These are phyloP conservation scores for Rhodotorula graminis DNA, from an alignment of 768 basidiomycete species.

Conservation along the genomic window DNA sequence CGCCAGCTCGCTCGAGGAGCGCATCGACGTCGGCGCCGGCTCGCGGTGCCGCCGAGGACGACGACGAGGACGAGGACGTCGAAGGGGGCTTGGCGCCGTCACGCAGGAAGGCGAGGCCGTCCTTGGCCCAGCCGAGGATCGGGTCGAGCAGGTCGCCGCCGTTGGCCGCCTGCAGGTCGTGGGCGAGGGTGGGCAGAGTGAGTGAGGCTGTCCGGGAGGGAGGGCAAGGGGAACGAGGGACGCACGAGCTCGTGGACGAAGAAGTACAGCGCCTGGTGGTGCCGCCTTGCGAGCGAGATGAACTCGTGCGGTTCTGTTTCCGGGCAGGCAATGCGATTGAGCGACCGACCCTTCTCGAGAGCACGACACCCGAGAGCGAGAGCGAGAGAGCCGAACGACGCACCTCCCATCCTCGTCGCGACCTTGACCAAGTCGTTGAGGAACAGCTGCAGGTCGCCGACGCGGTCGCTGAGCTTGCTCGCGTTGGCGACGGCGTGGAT, in stretches of 20 bases:
- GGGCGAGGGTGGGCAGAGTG: background rate
- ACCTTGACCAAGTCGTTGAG: slow-evolving; percentile 28
- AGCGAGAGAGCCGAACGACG: too few relatives aligned
- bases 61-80: background rate
- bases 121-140: slow-evolving; percentile 19
- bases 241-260: slow-evolving; percentile 35
- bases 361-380: background rate
- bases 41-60: background rate
- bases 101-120: slow-evolving; percentile 27
- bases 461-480: slow-evolving; percentile 19
- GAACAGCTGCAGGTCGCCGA: slow-evolving; percentile 35
- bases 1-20: background rate
- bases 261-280: slow-evolving; percentile 34
- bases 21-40: slow-evolving; percentile 15
- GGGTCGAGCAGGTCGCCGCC: slow-evolving; percentile 24
- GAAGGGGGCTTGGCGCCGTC: background rate
- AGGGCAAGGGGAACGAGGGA: background rate
- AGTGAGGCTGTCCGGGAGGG: too few relatives aligned
- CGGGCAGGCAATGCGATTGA: too few relatives aligned
- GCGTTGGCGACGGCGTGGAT: slow-evolving; percentile 37
- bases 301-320: slow-evolving; percentile 30
- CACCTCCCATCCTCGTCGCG: slow-evolving; percentile 11
- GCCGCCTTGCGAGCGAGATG: slow-evolving; percentile 28
- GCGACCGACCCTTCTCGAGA: too few relatives aligned
- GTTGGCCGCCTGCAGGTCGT: slow-evolving; percentile 1